phyloP scores from a whole-genome alignment of 805 yeast genomes.

The Pichia gijzeniarum region DNA sequence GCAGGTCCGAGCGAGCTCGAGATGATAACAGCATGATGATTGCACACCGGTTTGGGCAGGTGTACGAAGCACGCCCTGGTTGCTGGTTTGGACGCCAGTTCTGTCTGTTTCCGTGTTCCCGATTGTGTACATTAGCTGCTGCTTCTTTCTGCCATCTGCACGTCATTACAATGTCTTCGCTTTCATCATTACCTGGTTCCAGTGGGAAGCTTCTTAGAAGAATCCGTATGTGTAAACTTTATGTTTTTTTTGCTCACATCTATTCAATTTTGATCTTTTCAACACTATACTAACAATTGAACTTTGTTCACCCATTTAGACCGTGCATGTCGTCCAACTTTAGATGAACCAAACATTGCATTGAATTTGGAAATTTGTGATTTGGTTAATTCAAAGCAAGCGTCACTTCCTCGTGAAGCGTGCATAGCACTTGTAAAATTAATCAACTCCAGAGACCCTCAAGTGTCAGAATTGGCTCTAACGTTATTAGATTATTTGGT shows the following conservation, averaged over 20 bases:
- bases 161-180: slow-evolving; percentile 23
- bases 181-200: slow-evolving; percentile 29
- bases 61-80: too few species aligned
- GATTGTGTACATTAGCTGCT: too few species aligned
- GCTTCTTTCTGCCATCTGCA: background rate
- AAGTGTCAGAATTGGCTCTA: slow-evolving; percentile 75
- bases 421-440: slow-evolving; percentile 78
- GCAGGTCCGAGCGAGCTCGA: too few species aligned
- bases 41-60: too few species aligned
- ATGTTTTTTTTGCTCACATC: background rate
- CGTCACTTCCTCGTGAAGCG: slow-evolving; percentile 86
- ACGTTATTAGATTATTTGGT: slow-evolving; percentile 76
- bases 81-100: too few species aligned
- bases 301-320: slow-evolving; percentile 12
- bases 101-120: background rate
- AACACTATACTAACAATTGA: slow-evolving; percentile 13
- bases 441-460: slow-evolving; percentile 77
- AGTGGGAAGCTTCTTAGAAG: slow-evolving; percentile 34
- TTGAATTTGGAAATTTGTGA: slow-evolving; percentile 91
- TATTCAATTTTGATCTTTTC: background rate
- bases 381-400: slow-evolving; percentile 87
- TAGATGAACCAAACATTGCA: slow-evolving; percentile 81
- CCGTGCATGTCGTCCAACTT: slow-evolving; percentile 82
- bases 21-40: too few species aligned
- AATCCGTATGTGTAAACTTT: slow-evolving; percentile 25